phyloP scores from a whole-genome alignment of 257 asterid species.

The Echites panduratus region DNA sequence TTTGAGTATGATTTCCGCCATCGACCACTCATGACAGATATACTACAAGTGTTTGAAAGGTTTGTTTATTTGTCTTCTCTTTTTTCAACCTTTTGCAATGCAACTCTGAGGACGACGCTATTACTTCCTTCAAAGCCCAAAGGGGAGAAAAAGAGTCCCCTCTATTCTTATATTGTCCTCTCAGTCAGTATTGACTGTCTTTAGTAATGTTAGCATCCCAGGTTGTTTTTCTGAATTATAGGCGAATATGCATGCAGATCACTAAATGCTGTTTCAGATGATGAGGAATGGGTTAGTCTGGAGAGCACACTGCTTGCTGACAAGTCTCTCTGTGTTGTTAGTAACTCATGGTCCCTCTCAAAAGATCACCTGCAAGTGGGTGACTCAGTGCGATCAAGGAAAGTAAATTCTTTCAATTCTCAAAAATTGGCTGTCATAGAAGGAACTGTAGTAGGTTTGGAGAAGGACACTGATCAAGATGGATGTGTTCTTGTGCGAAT shows the following conservation, averaged over 20 bases:
- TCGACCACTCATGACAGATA: slow-evolving; percentile 55
- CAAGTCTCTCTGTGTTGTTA: slow-evolving; percentile 31
- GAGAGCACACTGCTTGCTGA: slow-evolving; percentile 28
- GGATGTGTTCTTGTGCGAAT: slow-evolving; percentile 42
- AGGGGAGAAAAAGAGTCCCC: background rate
- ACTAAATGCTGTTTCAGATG: slow-evolving; percentile 29
- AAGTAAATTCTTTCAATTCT: slow-evolving; percentile 27
- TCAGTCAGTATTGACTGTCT: background rate
- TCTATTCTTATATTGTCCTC: background rate
- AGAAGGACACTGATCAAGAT: slow-evolving; percentile 45
- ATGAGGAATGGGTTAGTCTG: slow-evolving; percentile 46
- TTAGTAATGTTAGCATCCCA: background rate
- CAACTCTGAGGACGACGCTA: too few relatives aligned
- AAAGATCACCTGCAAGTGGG: slow-evolving; percentile 56
- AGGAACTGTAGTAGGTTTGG: slow-evolving; percentile 53
- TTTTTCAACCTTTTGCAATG: too few relatives aligned
- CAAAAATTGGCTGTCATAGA: slow-evolving; percentile 31
- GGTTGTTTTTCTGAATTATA: background rate
- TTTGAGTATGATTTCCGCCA: slow-evolving; percentile 59
- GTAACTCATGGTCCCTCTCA: slow-evolving; percentile 47
- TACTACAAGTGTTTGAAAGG: slow-evolving; percentile 57
- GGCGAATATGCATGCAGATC: slow-evolving; percentile 35
- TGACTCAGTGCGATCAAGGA: slow-evolving; percentile 52
- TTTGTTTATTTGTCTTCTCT: background rate
- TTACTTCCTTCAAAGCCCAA: background rate